Conservation (phyloP, 208 protist species). For the Leishmania gerbilli region DNA sequence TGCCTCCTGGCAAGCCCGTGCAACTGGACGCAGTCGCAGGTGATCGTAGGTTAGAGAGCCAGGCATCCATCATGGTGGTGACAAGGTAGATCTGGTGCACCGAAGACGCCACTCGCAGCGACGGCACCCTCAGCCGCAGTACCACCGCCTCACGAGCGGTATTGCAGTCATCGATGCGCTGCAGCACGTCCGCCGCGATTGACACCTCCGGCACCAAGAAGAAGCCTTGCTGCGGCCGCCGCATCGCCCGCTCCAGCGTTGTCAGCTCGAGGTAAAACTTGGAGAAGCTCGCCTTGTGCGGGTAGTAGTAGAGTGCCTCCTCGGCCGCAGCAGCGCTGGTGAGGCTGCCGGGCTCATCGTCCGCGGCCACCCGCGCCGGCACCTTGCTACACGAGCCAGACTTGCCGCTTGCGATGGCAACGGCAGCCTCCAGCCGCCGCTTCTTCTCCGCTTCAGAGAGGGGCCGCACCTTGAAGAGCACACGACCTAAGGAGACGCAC, state of each 20-base stretch:
- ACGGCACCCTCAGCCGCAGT: slow-evolving; percentile 74
- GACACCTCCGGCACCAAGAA: slow-evolving; percentile 76
- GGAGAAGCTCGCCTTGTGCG: slow-evolving; percentile 63
- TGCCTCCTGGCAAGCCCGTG: background rate
- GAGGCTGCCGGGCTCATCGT: background rate
- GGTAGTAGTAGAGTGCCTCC: slow-evolving; percentile 77
- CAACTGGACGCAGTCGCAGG: background rate
- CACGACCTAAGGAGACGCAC: slow-evolving; percentile 69
- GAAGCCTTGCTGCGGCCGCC: slow-evolving; percentile 58
- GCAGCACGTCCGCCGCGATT: slow-evolving; percentile 68
- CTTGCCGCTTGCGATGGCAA: slow-evolving; percentile 8
- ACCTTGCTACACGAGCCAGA: background rate
- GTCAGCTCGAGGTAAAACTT: slow-evolving; percentile 83
- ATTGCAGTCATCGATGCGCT: slow-evolving; percentile 65
- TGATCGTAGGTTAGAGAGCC: slow-evolving; percentile 38
- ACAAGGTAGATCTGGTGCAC: slow-evolving; percentile 79
- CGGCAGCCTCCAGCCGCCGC: slow-evolving; percentile 24
- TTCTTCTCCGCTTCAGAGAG: slow-evolving; percentile 68
- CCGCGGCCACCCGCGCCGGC: background rate
- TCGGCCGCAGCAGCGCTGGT: slow-evolving; percentile 19
- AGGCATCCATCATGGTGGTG: slow-evolving; percentile 75
- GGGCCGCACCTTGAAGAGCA: slow-evolving; percentile 64
- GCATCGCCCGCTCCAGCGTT: slow-evolving; percentile 61
- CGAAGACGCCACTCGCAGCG: slow-evolving; percentile 60
- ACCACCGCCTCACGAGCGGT: slow-evolving; percentile 59